These are phyloP conservation scores for Colletotrichum tamarilloi DNA, from an alignment of 2,329 filamentous ascomycete species.

Conservation along the genomic window DNA sequence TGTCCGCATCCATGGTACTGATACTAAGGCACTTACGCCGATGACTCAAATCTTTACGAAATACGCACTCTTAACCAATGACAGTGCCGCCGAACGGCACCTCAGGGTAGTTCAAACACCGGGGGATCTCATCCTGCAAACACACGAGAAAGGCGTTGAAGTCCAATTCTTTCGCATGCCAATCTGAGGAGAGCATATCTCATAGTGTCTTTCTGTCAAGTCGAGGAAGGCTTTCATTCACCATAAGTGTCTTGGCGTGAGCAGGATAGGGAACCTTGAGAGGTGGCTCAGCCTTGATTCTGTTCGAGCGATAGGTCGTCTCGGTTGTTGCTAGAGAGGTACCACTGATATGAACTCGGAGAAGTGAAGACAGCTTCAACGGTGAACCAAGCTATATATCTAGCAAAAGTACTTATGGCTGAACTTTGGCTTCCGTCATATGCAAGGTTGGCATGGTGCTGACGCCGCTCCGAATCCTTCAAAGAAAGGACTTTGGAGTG, in stretches of 20 bases:
- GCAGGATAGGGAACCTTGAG: background rate
- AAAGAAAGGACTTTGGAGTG: background rate
- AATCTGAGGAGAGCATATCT: background rate
- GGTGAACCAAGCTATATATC: background rate
- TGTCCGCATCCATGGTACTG: background rate
- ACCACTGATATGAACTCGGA: background rate
- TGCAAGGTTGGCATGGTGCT: slow-evolving; percentile 21
- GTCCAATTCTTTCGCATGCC: background rate
- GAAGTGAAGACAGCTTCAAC: background rate
- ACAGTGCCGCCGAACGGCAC: background rate
- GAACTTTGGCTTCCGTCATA: slow-evolving; percentile 20
- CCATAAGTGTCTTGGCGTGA: slow-evolving; percentile 4
- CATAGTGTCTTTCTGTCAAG: slow-evolving; percentile 4
- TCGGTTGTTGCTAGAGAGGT: slow-evolving; percentile 1
- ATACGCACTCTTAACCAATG: slow-evolving; percentile 3
- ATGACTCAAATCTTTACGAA: slow-evolving; percentile 11
- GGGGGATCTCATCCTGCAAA: background rate
- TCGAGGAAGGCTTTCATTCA: background rate
- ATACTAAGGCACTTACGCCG: slow-evolving; percentile 1
- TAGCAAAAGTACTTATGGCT: slow-evolving; percentile 16
- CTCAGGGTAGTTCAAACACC: background rate
- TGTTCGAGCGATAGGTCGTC: background rate
- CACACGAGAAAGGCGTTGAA: background rate
- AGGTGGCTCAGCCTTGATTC: background rate
- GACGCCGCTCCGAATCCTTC: slow-evolving; percentile 31